Evolutionary conservation across 495 filamentous ascomycete genomes (phyloP), one percentile per base, ranked within the genome.

Genomic region (Hypoxylon lienhwacheense): DNA sequence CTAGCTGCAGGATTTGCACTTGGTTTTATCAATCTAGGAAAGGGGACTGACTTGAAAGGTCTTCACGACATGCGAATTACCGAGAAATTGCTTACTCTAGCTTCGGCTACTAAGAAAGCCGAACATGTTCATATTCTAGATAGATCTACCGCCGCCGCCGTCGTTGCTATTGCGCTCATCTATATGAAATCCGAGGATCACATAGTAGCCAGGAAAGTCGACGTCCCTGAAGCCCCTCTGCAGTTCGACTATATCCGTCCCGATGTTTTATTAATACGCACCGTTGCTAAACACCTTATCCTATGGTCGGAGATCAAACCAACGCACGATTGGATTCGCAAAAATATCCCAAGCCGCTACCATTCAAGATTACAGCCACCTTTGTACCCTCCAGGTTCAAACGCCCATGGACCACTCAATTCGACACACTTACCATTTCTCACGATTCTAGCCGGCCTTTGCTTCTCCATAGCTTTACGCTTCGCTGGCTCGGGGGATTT

Each of bases 101-200:
- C 93, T 5, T 87, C 92, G 11, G 85, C 88, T 3, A 89, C 86
- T 5, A 93, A 92, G 71, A 85, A 91, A 37, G 88, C 96, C 21
- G 85, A 90, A 44, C 73, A 91, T 20, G 90, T 96, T 15, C 91
- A 99, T 62, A 81, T 97, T 12, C 79, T 97, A 1, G 93, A 99
- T 58, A 86, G 90, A 61, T 91, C 93, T 17, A 93, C 89, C 14
- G 88, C 93, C 24, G 92, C 86, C 31, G 91, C 93, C 1, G 90
- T 89, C 1, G 79, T 97, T 39, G 91, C 93, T 2, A 78, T 97
- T 39, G 84, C 90, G n/a, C 80, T 97, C 31, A 92, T 97, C 35
- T 99, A 91, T 69, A 95, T 99, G 91, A 97, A 97, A 67, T 90
- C 95, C 0, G 87, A 92, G 47, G 88, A 99, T 63, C 80, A 85